Evolutionary conservation across 345 rosid species (phyloP), one percentile per base, ranked within the genome.

Genomic region (Eutrema japonicum): DNA sequence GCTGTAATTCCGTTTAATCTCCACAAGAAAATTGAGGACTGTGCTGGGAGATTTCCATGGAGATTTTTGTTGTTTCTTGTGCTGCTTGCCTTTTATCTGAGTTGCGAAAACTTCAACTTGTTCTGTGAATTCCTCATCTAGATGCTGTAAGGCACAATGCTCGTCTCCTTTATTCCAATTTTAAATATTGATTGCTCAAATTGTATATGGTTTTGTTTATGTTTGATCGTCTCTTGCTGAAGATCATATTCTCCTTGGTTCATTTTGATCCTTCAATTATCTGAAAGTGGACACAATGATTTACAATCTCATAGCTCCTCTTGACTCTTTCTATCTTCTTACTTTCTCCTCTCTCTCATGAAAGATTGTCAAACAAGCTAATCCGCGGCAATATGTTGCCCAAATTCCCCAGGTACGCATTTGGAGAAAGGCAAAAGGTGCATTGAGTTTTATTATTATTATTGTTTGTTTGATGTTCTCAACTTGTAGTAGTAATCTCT

Each of bases 311-410:
- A 14, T 26, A 35, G 10, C 66, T 13, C 3, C 35, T 68, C 74
- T 78, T 77, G 58, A 81, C 59, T 3, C 29, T 74, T 33, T 5
- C 8, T 1, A 11, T 38, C 26, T 22, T 22, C 26, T 47, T 65
- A 41, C 47, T 70, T 5, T 46, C 27, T 43, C 42, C 69, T 70
- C 2, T 76, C 26, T 22, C 26, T 22, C 26, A 22, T 68, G 47
- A 64, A 95, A 96, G 96, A 95, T 66, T 92, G 97, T 75, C 46
- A 88, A 71, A 81, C 93, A 90, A 66, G 97, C 87, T 35, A 95
- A 95, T 86, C 99, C 99, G 49, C 80, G 96, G 61, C 99, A 95
- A 22, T 95, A 92, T 74, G 96, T 95, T 69, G 99, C 97, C 4
- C 81, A 88, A 75, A 92, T 92, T 63, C 93, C 97, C 1, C 93